phyloP scores from a whole-genome alignment of 805 yeast species.

The Monosporozyma servazzii region DNA sequence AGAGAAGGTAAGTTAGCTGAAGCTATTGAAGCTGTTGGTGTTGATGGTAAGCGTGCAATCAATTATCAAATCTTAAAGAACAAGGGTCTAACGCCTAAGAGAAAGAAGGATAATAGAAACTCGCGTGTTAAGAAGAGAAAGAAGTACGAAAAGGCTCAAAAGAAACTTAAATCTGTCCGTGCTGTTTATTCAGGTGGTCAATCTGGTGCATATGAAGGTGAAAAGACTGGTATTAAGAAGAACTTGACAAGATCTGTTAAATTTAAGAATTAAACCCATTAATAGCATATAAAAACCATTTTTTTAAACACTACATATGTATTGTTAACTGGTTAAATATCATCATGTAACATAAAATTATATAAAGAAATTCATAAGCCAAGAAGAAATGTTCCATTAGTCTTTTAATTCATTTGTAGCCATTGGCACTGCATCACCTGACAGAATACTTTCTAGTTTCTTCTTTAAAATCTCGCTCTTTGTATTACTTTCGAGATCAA shows the following conservation, averaged over 20 bases:
- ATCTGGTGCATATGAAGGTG: slow-evolving; percentile 82
- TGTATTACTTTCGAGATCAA: slow-evolving; percentile 15
- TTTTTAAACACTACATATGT: not conserved
- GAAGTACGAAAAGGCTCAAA: slow-evolving; percentile 90
- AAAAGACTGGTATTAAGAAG: slow-evolving; percentile 94
- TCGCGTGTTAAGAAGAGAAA: slow-evolving; percentile 97
- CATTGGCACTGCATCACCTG: not conserved
- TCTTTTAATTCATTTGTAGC: not conserved
- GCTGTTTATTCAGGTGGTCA: slow-evolving; percentile 70
- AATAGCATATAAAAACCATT: not conserved
- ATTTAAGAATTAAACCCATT: slow-evolving; percentile 31
- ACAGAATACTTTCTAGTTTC: slow-evolving; percentile 5
- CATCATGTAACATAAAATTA: not conserved
- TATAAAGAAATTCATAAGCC: not conserved
- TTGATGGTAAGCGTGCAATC: slow-evolving; percentile 86
- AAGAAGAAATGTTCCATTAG: not conserved
- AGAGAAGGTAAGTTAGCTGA: slow-evolving; percentile 78
- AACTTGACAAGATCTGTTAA: slow-evolving; percentile 81
- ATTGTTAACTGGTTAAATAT: not conserved
- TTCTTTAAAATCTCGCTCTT: slow-evolving; percentile 3
- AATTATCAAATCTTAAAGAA: slow-evolving; percentile 92
- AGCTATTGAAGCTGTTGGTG: slow-evolving; percentile 51
- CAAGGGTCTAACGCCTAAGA: slow-evolving; percentile 88
- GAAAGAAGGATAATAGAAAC: slow-evolving; percentile 90
- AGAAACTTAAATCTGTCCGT: slow-evolving; percentile 84